Percentiles rank a stretch among this genome's conserved stretches.
phyloP scores from a whole-genome alignment of 495 filamentous ascomycete species.

The Coniosporium apollinis region DNA sequence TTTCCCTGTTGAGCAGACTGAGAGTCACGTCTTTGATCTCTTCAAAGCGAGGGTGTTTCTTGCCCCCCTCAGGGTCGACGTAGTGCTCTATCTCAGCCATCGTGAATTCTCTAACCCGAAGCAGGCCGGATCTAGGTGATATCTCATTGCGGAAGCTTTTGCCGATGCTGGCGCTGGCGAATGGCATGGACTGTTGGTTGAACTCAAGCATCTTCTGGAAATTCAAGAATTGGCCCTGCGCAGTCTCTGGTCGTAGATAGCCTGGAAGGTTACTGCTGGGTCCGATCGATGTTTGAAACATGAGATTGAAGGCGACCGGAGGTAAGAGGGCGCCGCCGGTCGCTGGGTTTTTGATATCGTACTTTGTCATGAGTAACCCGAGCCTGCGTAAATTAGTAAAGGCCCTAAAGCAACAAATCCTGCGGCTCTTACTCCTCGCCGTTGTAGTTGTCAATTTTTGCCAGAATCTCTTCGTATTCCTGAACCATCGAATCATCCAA shows the following conservation, averaged over 20 bases:
- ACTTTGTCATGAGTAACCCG: slow-evolving; percentile 47
- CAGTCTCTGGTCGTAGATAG: slow-evolving; percentile 50
- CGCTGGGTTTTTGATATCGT: slow-evolving; percentile 46
- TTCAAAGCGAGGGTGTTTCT: slow-evolving; percentile 53
- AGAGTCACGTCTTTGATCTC: slow-evolving; percentile 52
- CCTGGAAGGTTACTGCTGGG: slow-evolving; percentile 46
- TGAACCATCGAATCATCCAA: slow-evolving; percentile 45
- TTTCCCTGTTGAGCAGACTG: slow-evolving; percentile 49
- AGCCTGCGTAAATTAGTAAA: no score
- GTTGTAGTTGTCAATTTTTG: slow-evolving; percentile 53
- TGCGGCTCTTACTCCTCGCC: no score
- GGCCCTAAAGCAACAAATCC: no score
- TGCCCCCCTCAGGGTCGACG: slow-evolving; percentile 55
- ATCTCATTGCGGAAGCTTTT: slow-evolving; percentile 66
- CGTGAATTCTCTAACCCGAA: slow-evolving; percentile 54
- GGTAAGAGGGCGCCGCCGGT: slow-evolving; percentile 39
- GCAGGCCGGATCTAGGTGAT: slow-evolving; percentile 47
- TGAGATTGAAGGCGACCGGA: slow-evolving; percentile 55
- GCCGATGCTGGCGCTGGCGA: slow-evolving; percentile 60
- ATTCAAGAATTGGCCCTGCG: slow-evolving; percentile 60
- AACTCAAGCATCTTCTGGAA: slow-evolving; percentile 66
- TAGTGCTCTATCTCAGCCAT: slow-evolving; percentile 75
- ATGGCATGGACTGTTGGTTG: slow-evolving; percentile 57
- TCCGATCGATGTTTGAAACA: slow-evolving; percentile 58
- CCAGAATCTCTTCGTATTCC: slow-evolving; percentile 53